These are phyloP conservation scores for Umbelopsis sp. DNA, from an alignment of 192 early-diverging fungal genomes.

Conservation along the genomic window DNA sequence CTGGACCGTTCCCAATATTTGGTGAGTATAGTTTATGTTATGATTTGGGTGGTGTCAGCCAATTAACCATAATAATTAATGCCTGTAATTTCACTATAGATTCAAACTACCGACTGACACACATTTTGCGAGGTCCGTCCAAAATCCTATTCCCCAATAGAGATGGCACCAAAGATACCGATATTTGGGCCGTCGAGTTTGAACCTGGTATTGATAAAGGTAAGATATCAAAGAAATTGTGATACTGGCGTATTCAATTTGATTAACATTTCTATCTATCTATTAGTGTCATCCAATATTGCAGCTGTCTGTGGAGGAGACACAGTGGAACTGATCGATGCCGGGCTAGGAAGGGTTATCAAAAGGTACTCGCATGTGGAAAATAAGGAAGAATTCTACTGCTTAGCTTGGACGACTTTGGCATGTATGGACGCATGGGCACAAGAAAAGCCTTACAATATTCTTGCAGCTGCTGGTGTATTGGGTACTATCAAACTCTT, in stretches of 20 bases:
- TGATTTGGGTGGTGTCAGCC: not conserved
- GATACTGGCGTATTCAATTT: not conserved
- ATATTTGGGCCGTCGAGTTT: slow-evolving; percentile 50
- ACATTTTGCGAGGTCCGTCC: slow-evolving; percentile 15
- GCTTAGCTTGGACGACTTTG: slow-evolving; percentile 51
- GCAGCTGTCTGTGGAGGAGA: slow-evolving; percentile 48
- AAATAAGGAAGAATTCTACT: slow-evolving; percentile 46
- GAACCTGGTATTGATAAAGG: slow-evolving; percentile 27
- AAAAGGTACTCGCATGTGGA: slow-evolving; percentile 53
- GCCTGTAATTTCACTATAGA: not conserved
- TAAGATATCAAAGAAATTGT: not conserved
- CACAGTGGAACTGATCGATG: slow-evolving; percentile 47
- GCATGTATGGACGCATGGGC: not conserved
- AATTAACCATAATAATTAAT: not conserved
- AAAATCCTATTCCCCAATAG: slow-evolving; percentile 17
- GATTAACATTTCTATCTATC: not conserved
- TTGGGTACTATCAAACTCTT: slow-evolving; percentile 55
- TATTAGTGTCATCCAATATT: slow-evolving; percentile 25
- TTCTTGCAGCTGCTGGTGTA: slow-evolving; percentile 42
- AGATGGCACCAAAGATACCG: slow-evolving; percentile 30
- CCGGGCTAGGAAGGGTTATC: slow-evolving; percentile 36
- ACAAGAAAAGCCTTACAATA: slow-evolving; percentile 23
- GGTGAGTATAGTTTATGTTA: not conserved
- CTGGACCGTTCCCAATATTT: not conserved
- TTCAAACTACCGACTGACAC: slow-evolving; percentile 13